Percentiles rank a stretch among this genome's conserved stretches.
phyloP scores from a whole-genome alignment of 257 asterid genomes.

The Rehmannia glutinosa region DNA sequence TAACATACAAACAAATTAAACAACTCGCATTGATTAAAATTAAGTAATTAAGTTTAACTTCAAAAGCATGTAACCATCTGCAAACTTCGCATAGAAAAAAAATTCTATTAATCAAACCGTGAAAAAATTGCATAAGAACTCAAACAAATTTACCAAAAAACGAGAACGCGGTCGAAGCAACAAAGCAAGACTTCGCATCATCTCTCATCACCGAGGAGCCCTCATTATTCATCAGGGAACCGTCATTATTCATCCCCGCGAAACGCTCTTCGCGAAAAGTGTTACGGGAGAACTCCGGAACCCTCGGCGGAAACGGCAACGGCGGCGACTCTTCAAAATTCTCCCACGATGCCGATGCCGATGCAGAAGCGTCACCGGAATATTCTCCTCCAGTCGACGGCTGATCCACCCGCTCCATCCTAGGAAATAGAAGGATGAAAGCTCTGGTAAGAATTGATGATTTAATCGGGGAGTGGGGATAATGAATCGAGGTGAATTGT shows the following conservation, averaged over 20 bases:
- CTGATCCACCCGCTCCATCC: constrained; percentile 35
- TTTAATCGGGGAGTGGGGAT: not conserved
- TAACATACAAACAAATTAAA: not conserved
- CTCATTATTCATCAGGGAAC: constrained; percentile 13
- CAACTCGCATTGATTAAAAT: not conserved
- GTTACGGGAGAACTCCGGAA: constrained; percentile 22
- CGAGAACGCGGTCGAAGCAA: constrained; percentile 50
- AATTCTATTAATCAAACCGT: not conserved
- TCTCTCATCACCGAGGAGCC: constrained; percentile 20
- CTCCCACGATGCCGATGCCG: constrained; percentile 27
- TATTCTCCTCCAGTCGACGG: constrained; percentile 16
- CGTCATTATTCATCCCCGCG: constrained; percentile 22
- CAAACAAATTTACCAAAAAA: constrained; percentile 43
- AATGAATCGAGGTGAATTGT: not conserved
- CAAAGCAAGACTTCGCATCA: constrained; percentile 57
- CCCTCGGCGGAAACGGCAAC: constrained; percentile 50
- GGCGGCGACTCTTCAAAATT: constrained; percentile 47
- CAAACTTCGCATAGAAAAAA: constrained; percentile 8
- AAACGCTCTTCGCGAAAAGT: constrained; percentile 23
- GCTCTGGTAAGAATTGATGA: not conserved
- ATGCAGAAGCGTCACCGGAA: constrained; percentile 29
- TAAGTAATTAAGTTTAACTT: not conserved
- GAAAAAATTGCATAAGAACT: not conserved
- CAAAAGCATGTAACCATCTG: not conserved
- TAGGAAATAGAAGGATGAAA: not conserved